A percentile compares a stretch with the other conserved stretches of the same genome.
Conservation (phyloP, 371 early-diverging fungal genomes). For the Fennellomyces sp. region DNA sequence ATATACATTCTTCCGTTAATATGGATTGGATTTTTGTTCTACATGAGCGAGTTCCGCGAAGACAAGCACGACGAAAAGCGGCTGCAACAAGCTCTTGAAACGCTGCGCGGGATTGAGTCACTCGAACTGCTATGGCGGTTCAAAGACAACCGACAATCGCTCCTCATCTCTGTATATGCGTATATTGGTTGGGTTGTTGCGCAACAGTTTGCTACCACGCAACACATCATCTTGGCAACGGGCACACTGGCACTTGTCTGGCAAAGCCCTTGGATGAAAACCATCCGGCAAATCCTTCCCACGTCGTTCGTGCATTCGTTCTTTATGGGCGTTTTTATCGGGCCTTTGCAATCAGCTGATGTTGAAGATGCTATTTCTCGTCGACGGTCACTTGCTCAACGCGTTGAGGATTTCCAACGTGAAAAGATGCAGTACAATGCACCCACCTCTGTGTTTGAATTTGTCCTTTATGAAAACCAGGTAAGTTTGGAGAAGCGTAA, state of each 20-base stretch:
- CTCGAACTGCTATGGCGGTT: slow-evolving; percentile 6
- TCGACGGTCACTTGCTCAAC: slow-evolving; percentile 8
- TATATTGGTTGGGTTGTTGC: slow-evolving; percentile 14
- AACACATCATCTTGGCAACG: slow-evolving; percentile 2
- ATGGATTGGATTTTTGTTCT: not conserved
- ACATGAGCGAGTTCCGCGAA: not conserved
- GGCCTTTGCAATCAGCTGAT: slow-evolving; percentile 1
- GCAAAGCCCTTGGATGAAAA: not conserved
- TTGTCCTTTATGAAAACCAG: slow-evolving; percentile 23
- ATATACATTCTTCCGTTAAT: not conserved
- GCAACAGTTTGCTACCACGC: slow-evolving; percentile 9
- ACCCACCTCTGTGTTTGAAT: slow-evolving; percentile 10
- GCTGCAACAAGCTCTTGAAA: slow-evolving; percentile 14
- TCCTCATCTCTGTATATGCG: slow-evolving; percentile 3
- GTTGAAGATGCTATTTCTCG: not conserved
- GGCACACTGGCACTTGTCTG: slow-evolving; percentile 10
- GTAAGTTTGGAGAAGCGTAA: not conserved
- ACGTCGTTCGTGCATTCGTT: slow-evolving; percentile 11
- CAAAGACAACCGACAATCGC: not conserved
- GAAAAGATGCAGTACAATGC: slow-evolving; percentile 7
- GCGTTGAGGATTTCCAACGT: slow-evolving; percentile 13
- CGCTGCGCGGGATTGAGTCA: slow-evolving; percentile 6
- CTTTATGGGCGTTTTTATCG: slow-evolving; percentile 15
- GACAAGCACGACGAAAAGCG: not conserved
- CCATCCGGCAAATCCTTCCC: slow-evolving; percentile 1